Base-by-base conservation (phyloP, 1,284 basidiomycete genomes). In the Cerioporus squamosus region DNA sequence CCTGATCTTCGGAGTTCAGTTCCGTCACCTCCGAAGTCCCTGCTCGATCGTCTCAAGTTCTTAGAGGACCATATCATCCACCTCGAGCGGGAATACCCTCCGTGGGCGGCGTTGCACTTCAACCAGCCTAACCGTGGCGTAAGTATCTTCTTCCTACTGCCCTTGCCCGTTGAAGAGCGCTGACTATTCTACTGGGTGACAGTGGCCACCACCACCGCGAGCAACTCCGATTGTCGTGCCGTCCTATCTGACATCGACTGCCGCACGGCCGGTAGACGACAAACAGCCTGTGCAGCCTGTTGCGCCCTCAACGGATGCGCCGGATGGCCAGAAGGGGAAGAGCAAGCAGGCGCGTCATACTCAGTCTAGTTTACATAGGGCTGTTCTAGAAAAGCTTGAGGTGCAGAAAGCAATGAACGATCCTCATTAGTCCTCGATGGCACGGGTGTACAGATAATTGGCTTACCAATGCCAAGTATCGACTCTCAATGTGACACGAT, bases 201-300 rank as follows among this genome's bases (percentile, higher is more conserved):
- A 91, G 90, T 91, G 90, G 90, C 90, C 90, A 2, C 86, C 88
- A n/a, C 87, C 89, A 8, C 89, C 88, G 12, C 84, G 85, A 3
- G 75, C 83, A 20, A 90, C 84, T 2, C 88, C 89, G 1, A 80
- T 91, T 55, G 88, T 91, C 44, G 85, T 91, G 20, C 87, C 89
- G 2, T 79, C 86, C 0, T 83, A 88, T 59, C 75, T 89, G 12
- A 79, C 82, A 1, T 74, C 76, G 1, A 70, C 74, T 1, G 55
- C 74, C 7, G 49, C 65, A 17, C 43, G 63, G 8, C 50, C 53
- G 6, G 18, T 67, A 6, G 50, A 59, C n/a, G 18, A 14, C 22
- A 23, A 22, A 40, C 18, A 6, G 22, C 24, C 20, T 20, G 20
- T 20, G n/a, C 24, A 49, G 7, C 44, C 40, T 12, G 40, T 50